Percentiles rank a stretch among this genome's conserved stretches.
Evolutionary conservation across 2,329 filamentous ascomycete species (phyloP).

Genomic region (Drechslera avenae): DNA sequence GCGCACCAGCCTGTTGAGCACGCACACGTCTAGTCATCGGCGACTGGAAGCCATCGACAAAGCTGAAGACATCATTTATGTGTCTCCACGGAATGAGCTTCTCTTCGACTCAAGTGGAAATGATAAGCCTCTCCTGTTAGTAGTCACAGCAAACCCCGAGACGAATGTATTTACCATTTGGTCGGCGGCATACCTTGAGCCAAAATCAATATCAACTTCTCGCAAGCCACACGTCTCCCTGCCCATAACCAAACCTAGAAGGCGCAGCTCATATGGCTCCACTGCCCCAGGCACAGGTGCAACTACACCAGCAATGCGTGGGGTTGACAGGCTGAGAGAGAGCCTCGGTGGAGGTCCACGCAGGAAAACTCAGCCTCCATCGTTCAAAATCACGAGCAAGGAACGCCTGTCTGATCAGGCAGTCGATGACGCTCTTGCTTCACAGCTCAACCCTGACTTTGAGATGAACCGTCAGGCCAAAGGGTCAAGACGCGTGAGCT

Average conservation of each 20-base stretch:
- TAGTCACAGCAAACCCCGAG: constrained; percentile 80
- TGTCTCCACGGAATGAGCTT: constrained; percentile 69
- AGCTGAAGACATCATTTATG: constrained; percentile 81
- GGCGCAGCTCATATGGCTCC: constrained; percentile 62
- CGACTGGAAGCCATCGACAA: constrained; percentile 68
- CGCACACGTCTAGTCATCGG: constrained; percentile 39
- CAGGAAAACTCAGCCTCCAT: constrained; percentile 49
- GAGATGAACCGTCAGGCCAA: constrained; percentile 59
- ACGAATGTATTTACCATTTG: constrained; percentile 81
- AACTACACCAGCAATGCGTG: constrained; percentile 70
- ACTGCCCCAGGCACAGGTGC: constrained; percentile 71
- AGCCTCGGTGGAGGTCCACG: constrained; percentile 68
- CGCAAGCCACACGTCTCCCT: constrained; percentile 48
- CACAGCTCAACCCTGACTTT: constrained; percentile 57
- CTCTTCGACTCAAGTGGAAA: constrained; percentile 52
- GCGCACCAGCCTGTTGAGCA: constrained; percentile 36
- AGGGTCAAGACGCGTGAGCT: constrained; percentile 83
- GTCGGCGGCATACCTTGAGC: constrained; percentile 77
- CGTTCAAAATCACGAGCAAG: constrained; percentile 46
- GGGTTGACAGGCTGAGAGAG: constrained; percentile 71
- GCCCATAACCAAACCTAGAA: constrained; percentile 59
- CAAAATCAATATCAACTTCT: constrained; percentile 59
- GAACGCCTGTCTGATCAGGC: constrained; percentile 45
- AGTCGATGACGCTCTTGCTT: constrained; percentile 56
- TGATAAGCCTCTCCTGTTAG: constrained; percentile 65